Base-by-base conservation (phyloP, 257 asterid species). In the Buddleja alternifolia region DNA sequence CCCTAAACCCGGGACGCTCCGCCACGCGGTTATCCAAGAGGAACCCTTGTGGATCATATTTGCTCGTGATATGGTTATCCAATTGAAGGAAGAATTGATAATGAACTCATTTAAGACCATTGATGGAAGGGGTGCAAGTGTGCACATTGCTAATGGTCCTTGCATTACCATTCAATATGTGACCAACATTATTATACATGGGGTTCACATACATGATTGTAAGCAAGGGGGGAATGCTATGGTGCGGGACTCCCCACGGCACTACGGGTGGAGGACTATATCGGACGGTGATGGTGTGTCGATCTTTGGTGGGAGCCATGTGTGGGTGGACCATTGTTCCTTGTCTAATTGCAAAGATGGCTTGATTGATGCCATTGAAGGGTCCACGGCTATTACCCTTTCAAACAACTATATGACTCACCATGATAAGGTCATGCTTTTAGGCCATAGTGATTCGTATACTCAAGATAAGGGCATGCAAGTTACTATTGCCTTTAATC, bases 271-370 rank as follows among this genome's bases (percentile, higher is more conserved):
- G 83, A 85, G 97, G 78, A 81, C 89, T 0, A 0, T 80, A 63
- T 85, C 96, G 0, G 97, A 90, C 59, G 97, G 97, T 8, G 97
- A 91, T 11, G 97, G 92, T 0, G 92, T 91, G 32, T 85, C 93
- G 1, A 86, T 91, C 19, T 88, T 86, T 10, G 89, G 88, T 1
- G 89, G 88, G 46, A 86, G 87, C 55, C 90, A 91, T 36, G 78
- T 91, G 55, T 91, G 97, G 97, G 95, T 91, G 0, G 96, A 91
- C 10, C 97, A 88, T 76, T 85, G 93, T 72, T 82, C 95, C 0
- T 56, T 91, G 62, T 86, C 93, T 0, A 82, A 80, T 37, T 91
- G 96, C 67, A 4, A 9, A 0, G 97, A 91, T 25, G 97, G 97
- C 0, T 56, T 91, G 76, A 67, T 91, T 55, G 96, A 91, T 25